phyloP scores from a whole-genome alignment of 768 basidiomycete species.

The Lentinula guzmanii region DNA sequence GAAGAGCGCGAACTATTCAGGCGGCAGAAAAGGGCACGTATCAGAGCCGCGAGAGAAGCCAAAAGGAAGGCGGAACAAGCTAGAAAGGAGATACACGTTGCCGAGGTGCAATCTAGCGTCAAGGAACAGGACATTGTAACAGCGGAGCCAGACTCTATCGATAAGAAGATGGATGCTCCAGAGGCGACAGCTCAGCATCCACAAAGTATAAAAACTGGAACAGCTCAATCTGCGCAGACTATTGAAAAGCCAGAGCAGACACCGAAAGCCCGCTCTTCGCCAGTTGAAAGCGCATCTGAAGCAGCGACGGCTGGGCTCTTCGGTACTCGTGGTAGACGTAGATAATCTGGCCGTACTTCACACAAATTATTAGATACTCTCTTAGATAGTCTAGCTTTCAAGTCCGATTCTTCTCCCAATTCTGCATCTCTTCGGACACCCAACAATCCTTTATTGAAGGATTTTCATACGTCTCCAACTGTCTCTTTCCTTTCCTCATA shows the following conservation, averaged over 20 bases:
- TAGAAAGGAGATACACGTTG: not conserved
- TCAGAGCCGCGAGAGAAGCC: conserved; percentile 4
- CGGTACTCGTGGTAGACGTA: conserved; percentile 8
- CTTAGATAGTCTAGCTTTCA: too few species aligned
- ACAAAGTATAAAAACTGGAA: not conserved
- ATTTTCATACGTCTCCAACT: conserved; percentile 67
- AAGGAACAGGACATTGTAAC: conserved; percentile 16
- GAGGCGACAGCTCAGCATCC: not conserved
- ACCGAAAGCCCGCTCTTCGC: not conserved
- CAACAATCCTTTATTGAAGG: conserved; percentile 66
- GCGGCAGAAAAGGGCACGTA: not conserved
- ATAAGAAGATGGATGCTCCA: not conserved
- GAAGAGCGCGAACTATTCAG: conserved; percentile 2
- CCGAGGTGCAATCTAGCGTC: not conserved
- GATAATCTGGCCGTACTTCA: not conserved
- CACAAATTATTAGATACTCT: too few species aligned
- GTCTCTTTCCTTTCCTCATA: conserved; percentile 59
- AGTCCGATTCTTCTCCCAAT: conserved; percentile 43
- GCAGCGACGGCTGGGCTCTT: conserved; percentile 19
- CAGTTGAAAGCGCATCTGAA: conserved; percentile 10
- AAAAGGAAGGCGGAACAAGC: conserved; percentile 1
- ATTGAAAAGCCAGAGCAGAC: not conserved
- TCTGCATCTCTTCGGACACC: conserved; percentile 64
- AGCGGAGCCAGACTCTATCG: conserved; percentile 8
- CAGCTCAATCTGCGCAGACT: not conserved